These are phyloP conservation scores for Mycena maculata DNA, from an alignment of 768 basidiomycete species.

Conservation along the genomic window DNA sequence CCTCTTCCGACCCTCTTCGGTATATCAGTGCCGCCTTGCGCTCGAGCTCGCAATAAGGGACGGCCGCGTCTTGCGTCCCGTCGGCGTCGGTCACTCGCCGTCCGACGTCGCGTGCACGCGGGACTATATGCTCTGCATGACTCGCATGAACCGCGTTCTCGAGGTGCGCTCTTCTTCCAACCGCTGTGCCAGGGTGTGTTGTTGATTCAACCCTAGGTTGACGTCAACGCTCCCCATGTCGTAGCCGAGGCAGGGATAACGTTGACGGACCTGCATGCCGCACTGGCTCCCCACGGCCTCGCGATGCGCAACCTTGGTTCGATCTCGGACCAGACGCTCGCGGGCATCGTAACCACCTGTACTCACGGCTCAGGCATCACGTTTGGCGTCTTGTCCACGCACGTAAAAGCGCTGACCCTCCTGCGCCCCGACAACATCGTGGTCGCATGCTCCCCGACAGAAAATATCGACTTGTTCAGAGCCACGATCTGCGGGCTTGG, in stretches of 20 bases:
- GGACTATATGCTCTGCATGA: conserved; percentile 87
- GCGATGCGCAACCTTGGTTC: conserved; percentile 95
- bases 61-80: conserved; percentile 77
- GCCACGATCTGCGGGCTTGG: conserved; percentile 94
- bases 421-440: conserved; percentile 81
- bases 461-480: conserved; percentile 81
- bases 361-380: conserved; percentile 92
- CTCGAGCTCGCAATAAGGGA: conserved; percentile 86
- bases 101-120: conserved; percentile 93
- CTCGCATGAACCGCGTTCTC: conserved; percentile 62
- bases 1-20: conserved; percentile 80
- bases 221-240: conserved; percentile 73
- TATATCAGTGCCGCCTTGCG: conserved; percentile 76
- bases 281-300: conserved; percentile 72
- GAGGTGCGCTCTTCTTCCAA: conserved; percentile 9
- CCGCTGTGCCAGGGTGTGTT: conserved; percentile 9
- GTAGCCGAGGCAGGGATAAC: conserved; percentile 83
- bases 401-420: conserved; percentile 80
- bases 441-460: conserved; percentile 72
- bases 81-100: conserved; percentile 93
- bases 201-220: conserved; percentile 60
- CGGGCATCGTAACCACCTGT: conserved; percentile 91
- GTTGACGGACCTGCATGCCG: conserved; percentile 76
- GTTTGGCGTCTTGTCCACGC: conserved; percentile 85
- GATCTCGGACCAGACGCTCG: conserved; percentile 96